Percentiles rank a stretch among this genome's conserved stretches.
Evolutionary conservation across 1,284 basidiomycete genomes (phyloP).

Genomic region (Tetrapyrgos nigripes): DNA sequence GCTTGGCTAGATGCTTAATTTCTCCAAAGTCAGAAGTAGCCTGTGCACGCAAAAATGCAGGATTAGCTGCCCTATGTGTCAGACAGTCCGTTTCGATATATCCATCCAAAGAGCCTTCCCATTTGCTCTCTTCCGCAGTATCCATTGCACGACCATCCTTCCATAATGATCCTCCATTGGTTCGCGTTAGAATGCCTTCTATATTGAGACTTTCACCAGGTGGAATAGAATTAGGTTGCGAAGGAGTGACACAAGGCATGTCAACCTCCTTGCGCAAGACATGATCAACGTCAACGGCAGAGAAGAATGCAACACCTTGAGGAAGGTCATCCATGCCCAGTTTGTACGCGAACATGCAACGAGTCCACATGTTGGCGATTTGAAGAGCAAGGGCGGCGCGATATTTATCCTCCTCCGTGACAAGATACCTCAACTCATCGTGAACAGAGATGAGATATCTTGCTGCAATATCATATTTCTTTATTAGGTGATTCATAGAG

Average conservation of each 20-base stretch:
- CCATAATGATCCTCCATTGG: constrained; percentile 69
- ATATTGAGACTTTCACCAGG: constrained; percentile 91
- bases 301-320: constrained; percentile 95
- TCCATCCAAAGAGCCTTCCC: constrained; percentile 45
- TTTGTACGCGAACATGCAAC: constrained; percentile 90
- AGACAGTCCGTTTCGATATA: constrained; percentile 65
- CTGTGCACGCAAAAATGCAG: constrained; percentile 76
- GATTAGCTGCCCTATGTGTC: constrained; percentile 63
- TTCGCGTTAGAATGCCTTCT: constrained; percentile 65
- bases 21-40: constrained; percentile 71
- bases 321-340: constrained; percentile 97
- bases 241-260: constrained; percentile 95
- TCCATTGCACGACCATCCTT: constrained; percentile 62
- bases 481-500: constrained; percentile 90
- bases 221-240: constrained; percentile 83
- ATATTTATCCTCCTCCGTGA: constrained; percentile 87
- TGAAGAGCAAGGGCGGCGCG: constrained; percentile 93
- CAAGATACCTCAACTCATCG: constrained; percentile 95
- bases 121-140: constrained; percentile 23
- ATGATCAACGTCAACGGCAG: constrained; percentile 92
- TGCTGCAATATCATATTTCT: constrained; percentile 86
- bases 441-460: constrained; percentile 98
- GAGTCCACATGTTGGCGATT: constrained; percentile 96
- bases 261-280: constrained; percentile 96
- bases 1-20: constrained; percentile 68